Conservation (phyloP, 495 filamentous ascomycete genomes). For the Xylaria flabelliformis region DNA sequence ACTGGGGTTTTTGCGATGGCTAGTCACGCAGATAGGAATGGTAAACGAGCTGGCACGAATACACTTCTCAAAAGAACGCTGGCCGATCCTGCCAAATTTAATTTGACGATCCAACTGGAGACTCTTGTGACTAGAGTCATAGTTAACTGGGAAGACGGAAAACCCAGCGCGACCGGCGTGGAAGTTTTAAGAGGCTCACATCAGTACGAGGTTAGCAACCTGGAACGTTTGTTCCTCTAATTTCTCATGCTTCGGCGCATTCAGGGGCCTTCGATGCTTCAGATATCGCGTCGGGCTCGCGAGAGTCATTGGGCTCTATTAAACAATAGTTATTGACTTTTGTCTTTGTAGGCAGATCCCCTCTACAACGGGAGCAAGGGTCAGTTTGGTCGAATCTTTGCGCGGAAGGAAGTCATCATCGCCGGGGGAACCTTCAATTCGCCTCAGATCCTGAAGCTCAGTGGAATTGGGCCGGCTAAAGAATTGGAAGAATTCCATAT, state of each 20-base stretch:
- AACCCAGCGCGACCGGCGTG: constrained; percentile 52
- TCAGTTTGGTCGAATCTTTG: constrained; percentile 41
- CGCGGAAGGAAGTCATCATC: constrained; percentile 61
- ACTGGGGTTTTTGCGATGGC: constrained; percentile 54
- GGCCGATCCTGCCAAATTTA: constrained; percentile 51
- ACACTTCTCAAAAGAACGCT: constrained; percentile 53
- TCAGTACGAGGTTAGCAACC: constrained; percentile 41
- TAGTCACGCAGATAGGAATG: constrained; percentile 46
- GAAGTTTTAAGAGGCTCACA: constrained; percentile 50
- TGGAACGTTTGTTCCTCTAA: background rate
- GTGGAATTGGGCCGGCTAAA: constrained; percentile 50
- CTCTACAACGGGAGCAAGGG: constrained; percentile 44
- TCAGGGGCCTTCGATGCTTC: background rate
- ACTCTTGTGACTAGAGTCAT: constrained; percentile 55
- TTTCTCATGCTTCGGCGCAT: background rate
- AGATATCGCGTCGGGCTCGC: background rate
- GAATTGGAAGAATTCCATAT: constrained; percentile 55
- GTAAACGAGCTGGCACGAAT: constrained; percentile 51
- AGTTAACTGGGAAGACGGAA: constrained; percentile 39
- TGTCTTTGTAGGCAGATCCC: constrained; percentile 44
- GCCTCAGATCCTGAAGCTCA: constrained; percentile 64
- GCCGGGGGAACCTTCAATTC: constrained; percentile 62
- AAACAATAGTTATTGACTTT: background rate
- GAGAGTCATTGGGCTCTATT: no score
- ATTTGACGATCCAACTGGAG: constrained; percentile 54